These are phyloP conservation scores for Ustilago trichophora DNA, from an alignment of 1,284 basidiomycete species.

Conservation along the genomic window DNA sequence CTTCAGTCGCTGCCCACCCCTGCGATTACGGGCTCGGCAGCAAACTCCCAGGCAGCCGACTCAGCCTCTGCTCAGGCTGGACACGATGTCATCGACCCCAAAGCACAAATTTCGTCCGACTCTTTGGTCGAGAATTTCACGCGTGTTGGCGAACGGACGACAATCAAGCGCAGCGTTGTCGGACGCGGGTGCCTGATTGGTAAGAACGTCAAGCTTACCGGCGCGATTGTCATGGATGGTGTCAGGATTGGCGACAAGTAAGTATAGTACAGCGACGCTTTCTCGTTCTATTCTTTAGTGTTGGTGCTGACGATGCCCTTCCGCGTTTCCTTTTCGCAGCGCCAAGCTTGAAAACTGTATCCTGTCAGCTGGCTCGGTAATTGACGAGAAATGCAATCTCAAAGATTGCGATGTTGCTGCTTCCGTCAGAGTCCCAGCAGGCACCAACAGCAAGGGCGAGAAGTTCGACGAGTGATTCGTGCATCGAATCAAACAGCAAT, in stretches of 20 bases:
- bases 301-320: conserved; percentile 5
- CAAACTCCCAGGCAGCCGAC: background rate
- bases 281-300: background rate
- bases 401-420: conserved; percentile 86
- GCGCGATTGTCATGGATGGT: conserved; percentile 89
- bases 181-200: conserved; percentile 89
- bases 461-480: conserved; percentile 53
- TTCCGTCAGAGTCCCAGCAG: conserved; percentile 76
- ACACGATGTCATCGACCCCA: conserved; percentile 72
- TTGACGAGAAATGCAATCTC: conserved; percentile 82
- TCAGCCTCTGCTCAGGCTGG: conserved; percentile 4
- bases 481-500: too few species aligned
- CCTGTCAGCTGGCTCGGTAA: conserved; percentile 80
- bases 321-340: conserved; percentile 68
- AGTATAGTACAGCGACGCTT: conserved; percentile 54
- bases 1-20: conserved; percentile 28
- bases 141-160: conserved; percentile 82
- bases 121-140: conserved; percentile 83
- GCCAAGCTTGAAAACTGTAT: conserved; percentile 90
- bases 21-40: background rate
- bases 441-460: conserved; percentile 57
- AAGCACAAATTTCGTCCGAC: conserved; percentile 85
- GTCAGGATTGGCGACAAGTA: conserved; percentile 87
- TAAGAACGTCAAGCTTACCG: conserved; percentile 81
- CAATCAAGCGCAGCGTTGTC: conserved; percentile 86